Evolutionary conservation across 192 early-diverging fungal genomes (phyloP).

Genomic region (Coemansia sp.): DNA sequence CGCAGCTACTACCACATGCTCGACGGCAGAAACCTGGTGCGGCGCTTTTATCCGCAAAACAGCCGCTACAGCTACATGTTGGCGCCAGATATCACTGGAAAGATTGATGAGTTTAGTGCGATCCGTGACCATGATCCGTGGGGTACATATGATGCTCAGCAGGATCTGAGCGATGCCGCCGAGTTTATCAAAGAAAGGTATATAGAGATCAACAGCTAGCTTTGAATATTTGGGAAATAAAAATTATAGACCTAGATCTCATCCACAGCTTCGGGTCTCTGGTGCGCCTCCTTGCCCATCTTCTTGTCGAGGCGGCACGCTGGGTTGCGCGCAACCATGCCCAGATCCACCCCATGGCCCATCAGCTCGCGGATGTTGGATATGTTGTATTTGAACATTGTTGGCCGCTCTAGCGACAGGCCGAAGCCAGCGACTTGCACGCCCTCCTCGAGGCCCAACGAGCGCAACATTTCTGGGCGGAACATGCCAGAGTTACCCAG

Average conservation of each 20-base stretch:
- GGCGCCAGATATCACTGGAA: slow-evolving; percentile 31
- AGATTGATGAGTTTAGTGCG: slow-evolving; percentile 42
- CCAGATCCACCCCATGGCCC: slow-evolving; percentile 92
- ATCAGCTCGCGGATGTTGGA: slow-evolving; percentile 92
- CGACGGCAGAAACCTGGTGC: slow-evolving; percentile 41
- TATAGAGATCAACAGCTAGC: slow-evolving; percentile 1
- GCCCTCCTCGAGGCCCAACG: slow-evolving; percentile 92
- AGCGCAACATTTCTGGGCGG: slow-evolving; percentile 97
- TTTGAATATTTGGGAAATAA: background rate
- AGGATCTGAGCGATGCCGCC: slow-evolving; percentile 22
- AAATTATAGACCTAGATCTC: slow-evolving; percentile 9
- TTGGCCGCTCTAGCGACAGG: slow-evolving; percentile 93
- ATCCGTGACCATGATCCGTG: slow-evolving; percentile 53
- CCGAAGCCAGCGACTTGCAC: slow-evolving; percentile 98
- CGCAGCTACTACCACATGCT: slow-evolving; percentile 46
- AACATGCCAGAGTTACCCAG: slow-evolving; percentile 99
- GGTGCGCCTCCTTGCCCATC: slow-evolving; percentile 41
- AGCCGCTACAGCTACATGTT: slow-evolving; percentile 55
- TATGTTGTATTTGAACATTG: slow-evolving; percentile 97
- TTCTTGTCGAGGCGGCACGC: slow-evolving; percentile 89
- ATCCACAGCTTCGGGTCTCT: slow-evolving; percentile 2
- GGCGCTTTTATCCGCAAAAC: slow-evolving; percentile 47
- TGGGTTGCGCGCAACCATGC: slow-evolving; percentile 85
- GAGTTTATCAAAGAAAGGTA: slow-evolving; percentile 30
- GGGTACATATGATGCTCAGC: slow-evolving; percentile 30